Evolutionary conservation across 257 asterid species (phyloP).

Genomic region (Agastache rugosa): DNA sequence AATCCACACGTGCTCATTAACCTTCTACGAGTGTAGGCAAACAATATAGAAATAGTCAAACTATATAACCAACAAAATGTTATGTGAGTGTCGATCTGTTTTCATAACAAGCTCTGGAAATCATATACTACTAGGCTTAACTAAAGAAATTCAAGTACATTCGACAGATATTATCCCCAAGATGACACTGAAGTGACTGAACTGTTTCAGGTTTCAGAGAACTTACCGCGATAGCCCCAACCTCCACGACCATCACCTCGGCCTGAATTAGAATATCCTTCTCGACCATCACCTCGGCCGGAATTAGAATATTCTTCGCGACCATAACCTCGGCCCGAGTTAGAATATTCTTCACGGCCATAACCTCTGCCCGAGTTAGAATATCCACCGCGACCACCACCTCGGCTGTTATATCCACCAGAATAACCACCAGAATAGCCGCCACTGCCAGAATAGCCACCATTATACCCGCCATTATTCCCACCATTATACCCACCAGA

Average conservation of each 20-base stretch:
- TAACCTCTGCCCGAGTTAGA: conserved; percentile 42
- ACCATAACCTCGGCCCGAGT: conserved; percentile 41
- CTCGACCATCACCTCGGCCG: conserved; percentile 49
- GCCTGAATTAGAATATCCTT: conserved; percentile 45
- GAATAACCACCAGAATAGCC: conserved; percentile 32
- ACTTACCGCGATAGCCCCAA: conserved; percentile 67
- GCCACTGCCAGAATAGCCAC: conserved; percentile 19
- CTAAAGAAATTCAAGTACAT: not conserved
- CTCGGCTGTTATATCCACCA: conserved; percentile 44
- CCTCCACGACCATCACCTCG: conserved; percentile 58
- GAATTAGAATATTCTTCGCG: conserved; percentile 49
- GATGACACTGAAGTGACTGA: not conserved
- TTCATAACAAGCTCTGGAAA: not conserved
- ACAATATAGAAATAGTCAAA: not conserved
- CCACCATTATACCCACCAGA: conserved; percentile 29
- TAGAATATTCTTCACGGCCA: conserved; percentile 52
- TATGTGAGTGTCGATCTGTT: not conserved
- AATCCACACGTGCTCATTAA: not conserved
- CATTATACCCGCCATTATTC: conserved; percentile 30
- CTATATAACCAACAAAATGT: not conserved
- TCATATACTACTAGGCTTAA: not conserved
- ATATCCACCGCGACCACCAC: conserved; percentile 52
- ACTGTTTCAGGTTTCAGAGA: not conserved
- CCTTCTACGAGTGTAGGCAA: not conserved
- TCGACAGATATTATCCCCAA: not conserved